Conservation (phyloP, 139 green algal genomes). For the Ettlia oleoabundans region DNA sequence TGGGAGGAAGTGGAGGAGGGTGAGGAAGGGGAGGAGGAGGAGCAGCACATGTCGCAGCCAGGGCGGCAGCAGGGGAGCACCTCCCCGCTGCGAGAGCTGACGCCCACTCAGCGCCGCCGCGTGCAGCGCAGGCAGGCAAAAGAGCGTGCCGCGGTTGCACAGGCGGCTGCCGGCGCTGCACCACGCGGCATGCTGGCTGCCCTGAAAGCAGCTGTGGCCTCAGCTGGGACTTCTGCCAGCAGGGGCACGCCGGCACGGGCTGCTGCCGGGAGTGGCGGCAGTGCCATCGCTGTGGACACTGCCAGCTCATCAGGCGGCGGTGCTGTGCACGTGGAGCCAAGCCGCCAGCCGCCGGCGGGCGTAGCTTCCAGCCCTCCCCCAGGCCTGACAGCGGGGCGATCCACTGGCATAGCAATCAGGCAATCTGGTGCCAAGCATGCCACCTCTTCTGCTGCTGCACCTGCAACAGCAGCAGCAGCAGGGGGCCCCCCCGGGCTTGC, state of each 20-base stretch:
- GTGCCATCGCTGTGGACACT: too few relatives aligned
- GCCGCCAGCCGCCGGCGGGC: too few relatives aligned
- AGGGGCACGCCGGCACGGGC: background rate
- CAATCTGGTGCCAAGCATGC: background rate
- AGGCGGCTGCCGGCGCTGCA: background rate
- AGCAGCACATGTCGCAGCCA: background rate
- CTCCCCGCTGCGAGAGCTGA: background rate
- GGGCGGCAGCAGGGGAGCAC: background rate
- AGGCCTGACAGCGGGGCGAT: too few relatives aligned
- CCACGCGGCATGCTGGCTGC: constrained; percentile 1
- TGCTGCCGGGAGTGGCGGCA: background rate
- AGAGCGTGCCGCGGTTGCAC: background rate
- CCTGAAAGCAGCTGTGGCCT: background rate
- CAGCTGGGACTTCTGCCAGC: background rate
- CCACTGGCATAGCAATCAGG: too few relatives aligned
- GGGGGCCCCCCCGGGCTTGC: background rate
- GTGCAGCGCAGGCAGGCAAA: constrained; percentile 5
- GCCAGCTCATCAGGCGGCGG: too few relatives aligned
- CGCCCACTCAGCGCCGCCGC: background rate
- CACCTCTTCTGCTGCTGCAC: background rate
- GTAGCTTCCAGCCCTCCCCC: too few relatives aligned
- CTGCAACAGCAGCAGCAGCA: background rate
- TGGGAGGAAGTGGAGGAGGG: background rate
- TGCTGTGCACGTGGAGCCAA: too few relatives aligned
- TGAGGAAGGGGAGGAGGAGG: background rate